phyloP scores from a whole-genome alignment of 805 yeast genomes.

The Debaryomyces hansenii region DNA sequence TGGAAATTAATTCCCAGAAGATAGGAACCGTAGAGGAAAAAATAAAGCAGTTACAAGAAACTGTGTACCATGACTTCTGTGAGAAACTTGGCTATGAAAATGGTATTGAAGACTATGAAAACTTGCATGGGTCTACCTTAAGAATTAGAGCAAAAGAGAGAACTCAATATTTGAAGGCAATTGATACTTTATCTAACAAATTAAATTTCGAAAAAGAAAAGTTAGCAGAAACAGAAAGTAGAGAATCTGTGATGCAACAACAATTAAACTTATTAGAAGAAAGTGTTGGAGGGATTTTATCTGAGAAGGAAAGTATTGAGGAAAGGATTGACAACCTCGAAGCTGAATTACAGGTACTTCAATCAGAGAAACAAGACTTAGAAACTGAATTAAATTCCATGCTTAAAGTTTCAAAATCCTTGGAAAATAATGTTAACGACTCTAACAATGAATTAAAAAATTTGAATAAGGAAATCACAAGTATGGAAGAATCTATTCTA shows the following conservation, averaged over 20 bases:
- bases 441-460: slow-evolving; percentile 29
- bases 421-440: slow-evolving; percentile 38
- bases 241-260: slow-evolving; percentile 44
- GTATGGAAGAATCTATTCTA: slow-evolving; percentile 53
- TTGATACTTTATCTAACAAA: slow-evolving; percentile 59
- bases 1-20: slow-evolving; percentile 16
- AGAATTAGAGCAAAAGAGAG: slow-evolving; percentile 61
- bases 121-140: slow-evolving; percentile 57
- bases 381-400: slow-evolving; percentile 14
- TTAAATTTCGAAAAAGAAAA: slow-evolving; percentile 66
- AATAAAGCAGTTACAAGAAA: slow-evolving; percentile 35
- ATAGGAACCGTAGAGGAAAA: slow-evolving; percentile 20
- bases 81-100: slow-evolving; percentile 48
- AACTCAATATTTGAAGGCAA: slow-evolving; percentile 60
- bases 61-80: slow-evolving; percentile 57
- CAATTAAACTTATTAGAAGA: slow-evolving; percentile 38
- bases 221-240: slow-evolving; percentile 46
- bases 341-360: slow-evolving; percentile 27
- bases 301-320: slow-evolving; percentile 30
- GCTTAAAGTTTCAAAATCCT: slow-evolving; percentile 26
- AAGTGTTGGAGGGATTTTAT: slow-evolving; percentile 28
- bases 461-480: slow-evolving; percentile 32
- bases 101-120: slow-evolving; percentile 68
- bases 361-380: slow-evolving; percentile 16
- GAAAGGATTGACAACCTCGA: slow-evolving; percentile 21